A percentile compares a stretch with the other conserved stretches of the same genome.
These are phyloP conservation scores for Penicillium malachiteum DNA, from an alignment of 495 filamentous ascomycete species.

Conservation along the genomic window DNA sequence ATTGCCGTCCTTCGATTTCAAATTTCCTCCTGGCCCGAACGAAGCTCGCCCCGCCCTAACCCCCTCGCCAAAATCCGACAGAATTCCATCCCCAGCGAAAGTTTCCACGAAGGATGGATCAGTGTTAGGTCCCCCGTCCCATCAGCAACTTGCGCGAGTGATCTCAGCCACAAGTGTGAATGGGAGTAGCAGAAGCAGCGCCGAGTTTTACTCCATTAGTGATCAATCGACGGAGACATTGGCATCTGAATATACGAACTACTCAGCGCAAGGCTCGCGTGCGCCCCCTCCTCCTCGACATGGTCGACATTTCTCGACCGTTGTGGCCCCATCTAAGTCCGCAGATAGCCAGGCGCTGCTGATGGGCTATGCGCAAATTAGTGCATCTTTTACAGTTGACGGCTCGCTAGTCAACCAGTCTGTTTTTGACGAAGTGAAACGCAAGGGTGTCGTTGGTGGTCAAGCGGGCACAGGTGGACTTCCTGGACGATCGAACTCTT, in stretches of 20 bases:
- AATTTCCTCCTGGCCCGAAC: slow-evolving; percentile 57
- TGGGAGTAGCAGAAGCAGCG: slow-evolving; percentile 76
- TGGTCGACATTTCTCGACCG: slow-evolving; percentile 60
- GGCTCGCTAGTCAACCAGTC: slow-evolving; percentile 86
- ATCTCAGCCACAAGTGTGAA: slow-evolving; percentile 68
- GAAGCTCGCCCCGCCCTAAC: slow-evolving; percentile 37
- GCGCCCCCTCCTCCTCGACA: slow-evolving; percentile 50
- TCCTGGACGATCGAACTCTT: slow-evolving; percentile 25
- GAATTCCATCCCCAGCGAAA: slow-evolving; percentile 15
- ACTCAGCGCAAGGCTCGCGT: slow-evolving; percentile 51
- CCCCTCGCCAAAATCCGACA: slow-evolving; percentile 27
- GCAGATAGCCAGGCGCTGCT: slow-evolving; percentile 72
- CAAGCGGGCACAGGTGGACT: slow-evolving; percentile 76
- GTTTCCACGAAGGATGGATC: slow-evolving; percentile 13
- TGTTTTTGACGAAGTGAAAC: slow-evolving; percentile 92
- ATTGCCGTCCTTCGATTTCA: slow-evolving; percentile 60
- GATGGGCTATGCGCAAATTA: slow-evolving; percentile 98
- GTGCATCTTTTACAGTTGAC: slow-evolving; percentile 87
- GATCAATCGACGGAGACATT: slow-evolving; percentile 93
- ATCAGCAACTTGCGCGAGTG: slow-evolving; percentile 65
- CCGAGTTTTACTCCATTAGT: slow-evolving; percentile 90
- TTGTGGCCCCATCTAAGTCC: slow-evolving; percentile 43
- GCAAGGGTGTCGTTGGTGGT: slow-evolving; percentile 85
- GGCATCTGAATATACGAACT: slow-evolving; percentile 82
- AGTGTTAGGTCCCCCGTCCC: slow-evolving; percentile 38